phyloP scores from a whole-genome alignment of 2,329 filamentous ascomycete species.

The Lachnellula occidentalis region DNA sequence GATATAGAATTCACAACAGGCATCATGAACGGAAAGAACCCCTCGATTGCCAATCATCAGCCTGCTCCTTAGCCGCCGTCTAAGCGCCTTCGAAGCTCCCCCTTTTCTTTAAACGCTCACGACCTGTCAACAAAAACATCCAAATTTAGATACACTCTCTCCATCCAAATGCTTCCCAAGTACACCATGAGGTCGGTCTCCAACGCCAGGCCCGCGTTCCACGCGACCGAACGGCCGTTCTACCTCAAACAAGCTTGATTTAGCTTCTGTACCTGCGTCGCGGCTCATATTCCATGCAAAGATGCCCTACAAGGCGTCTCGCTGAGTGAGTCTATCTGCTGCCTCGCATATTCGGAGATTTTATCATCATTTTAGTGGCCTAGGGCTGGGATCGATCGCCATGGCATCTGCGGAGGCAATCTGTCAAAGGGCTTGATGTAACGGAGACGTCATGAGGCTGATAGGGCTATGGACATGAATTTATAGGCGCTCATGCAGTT shows the following conservation, averaged over 20 bases:
- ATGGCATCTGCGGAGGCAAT: conserved; percentile 7
- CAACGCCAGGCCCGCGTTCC: conserved; percentile 12
- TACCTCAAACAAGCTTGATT: conserved; percentile 7
- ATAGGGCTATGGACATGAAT: conserved; percentile 5
- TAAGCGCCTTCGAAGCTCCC: conserved; percentile 19
- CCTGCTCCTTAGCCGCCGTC: conserved; percentile 10
- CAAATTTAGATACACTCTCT: conserved; percentile 5
- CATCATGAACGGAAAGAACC: neutral
- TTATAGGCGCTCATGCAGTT: conserved; percentile 23
- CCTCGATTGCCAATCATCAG: conserved; percentile 9
- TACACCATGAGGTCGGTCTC: conserved; percentile 16
- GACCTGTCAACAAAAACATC: conserved; percentile 5
- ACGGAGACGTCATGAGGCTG: conserved; percentile 20
- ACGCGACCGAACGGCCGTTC: neutral
- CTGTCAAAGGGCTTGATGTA: neutral
- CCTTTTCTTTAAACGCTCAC: conserved; percentile 17
- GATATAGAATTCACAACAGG: neutral
- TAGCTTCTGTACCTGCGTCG: conserved; percentile 19
- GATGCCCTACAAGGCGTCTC: conserved; percentile 21
- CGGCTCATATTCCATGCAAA: conserved; percentile 12
- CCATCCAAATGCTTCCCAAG: conserved; percentile 14
- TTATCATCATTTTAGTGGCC: conserved; percentile 4
- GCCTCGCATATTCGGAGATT: conserved; percentile 13
- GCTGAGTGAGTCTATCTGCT: conserved; percentile 7
- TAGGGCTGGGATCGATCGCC: conserved; percentile 6